Evolutionary conservation across 768 basidiomycete species (phyloP).

Genomic region (Lyophyllum atratum): DNA sequence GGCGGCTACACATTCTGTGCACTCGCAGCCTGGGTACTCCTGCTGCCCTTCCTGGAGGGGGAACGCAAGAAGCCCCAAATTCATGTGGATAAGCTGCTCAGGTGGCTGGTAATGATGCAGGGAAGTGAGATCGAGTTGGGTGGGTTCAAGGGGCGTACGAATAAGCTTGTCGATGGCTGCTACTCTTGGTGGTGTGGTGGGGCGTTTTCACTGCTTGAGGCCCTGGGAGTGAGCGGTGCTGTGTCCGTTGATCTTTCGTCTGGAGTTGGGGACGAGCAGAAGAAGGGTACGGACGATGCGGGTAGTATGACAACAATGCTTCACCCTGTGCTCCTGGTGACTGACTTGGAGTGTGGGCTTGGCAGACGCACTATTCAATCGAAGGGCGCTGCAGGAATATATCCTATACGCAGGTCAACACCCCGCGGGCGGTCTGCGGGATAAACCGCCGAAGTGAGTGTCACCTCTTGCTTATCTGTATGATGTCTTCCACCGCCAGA

Average conservation of each 20-base stretch:
- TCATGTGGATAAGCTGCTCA: conserved; percentile 58
- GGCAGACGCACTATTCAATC: conserved; percentile 54
- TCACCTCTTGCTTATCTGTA: neutral
- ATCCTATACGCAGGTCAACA: conserved; percentile 86
- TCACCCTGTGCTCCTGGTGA: neutral
- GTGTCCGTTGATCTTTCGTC: conserved; percentile 35
- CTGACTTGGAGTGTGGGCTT: neutral
- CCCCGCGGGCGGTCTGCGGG: conserved; percentile 82
- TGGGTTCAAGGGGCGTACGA: conserved; percentile 91
- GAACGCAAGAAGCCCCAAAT: conserved; percentile 40
- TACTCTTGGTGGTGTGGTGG: conserved; percentile 99
- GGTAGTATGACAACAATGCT: conserved; percentile 50
- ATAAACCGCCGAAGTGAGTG: conserved; percentile 92
- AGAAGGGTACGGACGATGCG: conserved; percentile 67
- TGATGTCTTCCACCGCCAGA: too few species aligned
- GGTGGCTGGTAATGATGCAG: conserved; percentile 90
- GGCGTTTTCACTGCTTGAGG: conserved; percentile 76
- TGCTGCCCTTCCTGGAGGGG: conserved; percentile 54
- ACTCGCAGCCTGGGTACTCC: conserved; percentile 79
- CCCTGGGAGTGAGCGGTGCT: conserved; percentile 43
- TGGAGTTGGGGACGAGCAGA: conserved; percentile 23
- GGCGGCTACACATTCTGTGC: conserved; percentile 98
- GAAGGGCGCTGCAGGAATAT: conserved; percentile 82
- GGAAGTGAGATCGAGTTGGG: conserved; percentile 81
- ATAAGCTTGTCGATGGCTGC: conserved; percentile 99